Evolutionary conservation across 1,284 basidiomycete species (phyloP).

Genomic region (Chiua sp.): DNA sequence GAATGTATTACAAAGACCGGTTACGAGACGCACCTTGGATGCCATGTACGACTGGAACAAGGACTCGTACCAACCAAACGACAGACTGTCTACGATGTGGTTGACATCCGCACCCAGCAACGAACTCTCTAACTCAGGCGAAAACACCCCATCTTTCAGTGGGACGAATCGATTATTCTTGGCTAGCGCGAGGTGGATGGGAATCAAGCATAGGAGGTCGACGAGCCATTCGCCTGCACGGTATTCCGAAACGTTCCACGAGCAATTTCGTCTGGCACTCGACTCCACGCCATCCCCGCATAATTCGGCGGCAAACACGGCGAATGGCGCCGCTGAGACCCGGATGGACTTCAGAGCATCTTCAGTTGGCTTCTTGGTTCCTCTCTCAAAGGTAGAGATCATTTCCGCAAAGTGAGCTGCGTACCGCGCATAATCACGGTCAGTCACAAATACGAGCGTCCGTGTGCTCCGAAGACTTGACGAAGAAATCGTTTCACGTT

Average conservation of each 20-base stretch:
- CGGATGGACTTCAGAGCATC: conserved; percentile 44
- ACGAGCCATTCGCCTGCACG: conserved; percentile 67
- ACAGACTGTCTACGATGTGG: conserved; percentile 56
- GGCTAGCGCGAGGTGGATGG: conserved; percentile 64
- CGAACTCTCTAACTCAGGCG: conserved; percentile 52
- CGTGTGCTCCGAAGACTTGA: conserved; percentile 36
- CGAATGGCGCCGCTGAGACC: conserved; percentile 29
- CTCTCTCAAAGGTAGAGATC: conserved; percentile 51
- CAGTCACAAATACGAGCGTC: conserved; percentile 51
- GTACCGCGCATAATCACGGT: conserved; percentile 41
- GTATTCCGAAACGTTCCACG: conserved; percentile 44
- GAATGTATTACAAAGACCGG: rapidly evolving
- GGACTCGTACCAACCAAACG: conserved; percentile 71
- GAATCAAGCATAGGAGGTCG: conserved; percentile 64
- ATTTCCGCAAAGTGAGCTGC: conserved; percentile 49
- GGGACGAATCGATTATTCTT: conserved; percentile 64
- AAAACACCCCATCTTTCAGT: conserved; percentile 61
- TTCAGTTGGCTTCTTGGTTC: conserved; percentile 47
- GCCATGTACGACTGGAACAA: conserved; percentile 67
- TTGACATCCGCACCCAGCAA: conserved; percentile 64
- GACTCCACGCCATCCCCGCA: conserved; percentile 1
- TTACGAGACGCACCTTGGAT: conserved; percentile 45
- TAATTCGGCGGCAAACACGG: conserved; percentile 26
- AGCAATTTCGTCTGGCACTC: neutral
- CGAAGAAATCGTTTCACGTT: conserved; percentile 49